These are phyloP conservation scores for Colletotrichum horii DNA, from an alignment of 2,329 filamentous ascomycete genomes.

Conservation along the genomic window DNA sequence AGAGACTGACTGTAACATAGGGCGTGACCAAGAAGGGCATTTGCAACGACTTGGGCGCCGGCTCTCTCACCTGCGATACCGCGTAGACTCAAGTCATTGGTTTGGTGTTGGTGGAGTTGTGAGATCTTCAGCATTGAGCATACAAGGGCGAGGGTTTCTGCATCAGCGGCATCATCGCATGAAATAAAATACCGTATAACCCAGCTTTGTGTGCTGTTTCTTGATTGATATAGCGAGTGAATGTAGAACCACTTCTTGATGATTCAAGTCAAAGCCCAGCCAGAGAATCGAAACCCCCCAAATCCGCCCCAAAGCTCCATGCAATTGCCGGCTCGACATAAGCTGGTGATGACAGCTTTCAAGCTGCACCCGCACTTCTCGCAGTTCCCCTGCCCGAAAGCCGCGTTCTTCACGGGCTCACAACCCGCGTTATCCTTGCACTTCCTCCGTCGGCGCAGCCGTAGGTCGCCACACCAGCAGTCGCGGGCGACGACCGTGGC, in stretches of 20 bases:
- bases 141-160: not conserved
- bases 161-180: not conserved
- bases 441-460: not conserved
- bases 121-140: not conserved
- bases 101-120: not conserved
- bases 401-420: not conserved
- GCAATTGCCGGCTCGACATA: fast-evolving
- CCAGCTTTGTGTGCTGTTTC: not conserved
- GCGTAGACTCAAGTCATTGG: not conserved
- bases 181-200: not conserved
- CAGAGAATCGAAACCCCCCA: not conserved
- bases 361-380: not conserved
- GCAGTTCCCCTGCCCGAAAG: not conserved
- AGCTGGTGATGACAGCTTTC: not conserved
- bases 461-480: not conserved
- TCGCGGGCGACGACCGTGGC: not conserved
- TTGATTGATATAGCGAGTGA: not conserved
- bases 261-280: not conserved
- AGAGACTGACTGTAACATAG: not conserved
- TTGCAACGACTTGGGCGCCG: not conserved
- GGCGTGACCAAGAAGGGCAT: not conserved
- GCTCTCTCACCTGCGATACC: not conserved
- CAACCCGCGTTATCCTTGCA: not conserved
- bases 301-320: not conserved
- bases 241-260: not conserved